Base-by-base conservation (phyloP, 2,329 filamentous ascomycete species). In the Aspergillus nomiae region DNA sequence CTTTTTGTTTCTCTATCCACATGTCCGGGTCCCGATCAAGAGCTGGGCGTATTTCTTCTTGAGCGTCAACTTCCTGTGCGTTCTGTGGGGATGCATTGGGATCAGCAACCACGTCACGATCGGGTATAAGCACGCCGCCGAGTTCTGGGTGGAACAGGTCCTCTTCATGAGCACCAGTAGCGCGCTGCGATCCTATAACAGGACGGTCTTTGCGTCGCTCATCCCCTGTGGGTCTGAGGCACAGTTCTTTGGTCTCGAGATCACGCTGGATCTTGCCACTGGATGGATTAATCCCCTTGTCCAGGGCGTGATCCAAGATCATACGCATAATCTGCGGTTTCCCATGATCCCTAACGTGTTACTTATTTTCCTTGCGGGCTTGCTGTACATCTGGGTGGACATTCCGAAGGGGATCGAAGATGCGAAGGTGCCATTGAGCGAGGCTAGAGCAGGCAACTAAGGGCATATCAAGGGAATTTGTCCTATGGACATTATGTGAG, bases 1-100 rank as follows among this genome's bases (percentile, higher is more conserved):
- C 16, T 69, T 67, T 48, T 56, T 69, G 38, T 69, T 63, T 30
- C n/a, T 65, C 16, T 69, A 64, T 34, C 65, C 65, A 0, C 65
- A 61, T 26, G 34, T 61, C 28, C 41, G 45, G 1, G 19, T 58
- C 2, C 59, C 62, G 5, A 56, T 63, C 12, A 63, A 63, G 30
- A 58, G 51, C 53, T 63, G 59, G 59, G 62, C 62, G 16, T 63
- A 63, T 43, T 21, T 38, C 21, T 54, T 65, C 46, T 36, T 65
- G 30, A 26, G 36, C 4, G 58, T 63, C 8, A 65, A 65, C 53
- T 61, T 58, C 7, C 50, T 60, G 26, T 65, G 63, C 16, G 63
- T 56, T 24, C 46, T 65, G 7, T 65, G 63, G 63, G 63, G 63
- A 12, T 65, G 63, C 28, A 65, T 65, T 34, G 63, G 63, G 7